Base-by-base conservation (phyloP, 2,329 filamentous ascomycete species). In the Colletotrichum abscissum region DNA sequence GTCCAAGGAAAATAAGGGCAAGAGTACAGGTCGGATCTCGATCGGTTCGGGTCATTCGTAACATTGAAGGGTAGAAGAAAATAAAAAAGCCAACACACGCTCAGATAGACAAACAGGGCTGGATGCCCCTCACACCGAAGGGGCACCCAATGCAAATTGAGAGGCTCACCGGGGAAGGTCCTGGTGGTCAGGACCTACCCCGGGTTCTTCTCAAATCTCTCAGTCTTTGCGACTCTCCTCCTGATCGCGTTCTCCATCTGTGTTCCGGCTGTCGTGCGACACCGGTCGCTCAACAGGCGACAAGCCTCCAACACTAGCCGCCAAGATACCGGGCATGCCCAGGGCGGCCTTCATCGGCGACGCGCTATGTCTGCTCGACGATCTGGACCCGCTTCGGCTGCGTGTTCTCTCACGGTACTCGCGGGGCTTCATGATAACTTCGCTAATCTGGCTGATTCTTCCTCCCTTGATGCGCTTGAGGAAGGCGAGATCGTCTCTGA, bases 401-500 rank as follows among this genome's bases (percentile, higher is more conserved):
- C 73, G 62, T 1, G 69, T 68, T 22, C 75, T 73, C 63, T 74
- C 60, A n/a, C 72, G 69, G 22, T 72, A 85, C 76, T 90, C 87
- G 74, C 86, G 86, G 55, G 89, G 88, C 74, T 91, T 87, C 74
- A 88, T 83, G 56, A 91, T 85, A 63, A 86, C 86, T 79, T 90
- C 91, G 76, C 87, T 89, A 67, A 92, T 83, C 72, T 87, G 85
- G 80, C 90, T 90, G 63, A 92, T 84, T 73, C 90, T 87, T 38
- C 90, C 90, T 74, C 90, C 90, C 75, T 89, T 90, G 76, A 91
- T 86, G 78, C 84, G 87, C 80, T 89, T 89, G 77, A 92, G 85
- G 82, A 90, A 92, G 52, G 87, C 86, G 24, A 92, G 86, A 76
- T 92, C 90, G 74, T 91, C 88, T 57, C 88, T 88, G 77, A 92